Base-by-base conservation (phyloP, 1,284 basidiomycete genomes). In the Caloboletus inedulis region DNA sequence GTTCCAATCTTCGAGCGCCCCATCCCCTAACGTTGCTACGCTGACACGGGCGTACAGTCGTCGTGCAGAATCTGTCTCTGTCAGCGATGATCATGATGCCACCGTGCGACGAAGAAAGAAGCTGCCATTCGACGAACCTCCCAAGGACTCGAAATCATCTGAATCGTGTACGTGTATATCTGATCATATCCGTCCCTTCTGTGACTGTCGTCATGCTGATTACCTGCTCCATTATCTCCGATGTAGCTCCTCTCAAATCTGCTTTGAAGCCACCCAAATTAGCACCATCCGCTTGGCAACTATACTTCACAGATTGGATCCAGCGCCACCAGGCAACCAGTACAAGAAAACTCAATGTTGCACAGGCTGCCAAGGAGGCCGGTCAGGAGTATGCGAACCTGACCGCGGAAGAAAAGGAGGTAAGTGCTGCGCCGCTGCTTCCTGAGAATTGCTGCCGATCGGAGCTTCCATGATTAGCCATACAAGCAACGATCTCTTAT, bases 301-400 rank as follows among this genome's bases (percentile, higher is more conserved):
- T 98, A 48, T 98, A 94, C 75, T 97, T 98, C 72, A 94, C 92
- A 35, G 93, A 97, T 69, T 94, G 93, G 84, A 92, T 98, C 60
- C 87, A 90, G 70, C 83, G 86, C 65, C 91, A 94, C 70, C 94
- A 94, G 74, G 83, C 84, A 59, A 79, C 80, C 37, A 85, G 81
- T 58, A 81, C 79, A 43, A 78, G 88, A 59, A 94, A 95, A 73
- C 82, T 98, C 46, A 97, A 98, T 70, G 94, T 98, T 53, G 94
- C 94, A 8, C 91, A 95, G 69, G 92, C 94, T 36, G 94, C 94
- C 59, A 96, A 96, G 72, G 94, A 96, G 66, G 94, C 94, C 37
- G 94, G 93, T 42, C 84, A 87, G 63, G 90, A 93, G 63, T 98
- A 98, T 68, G 91, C 91, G 21, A 81, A 77, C 55, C 76, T 98